phyloP scores from a whole-genome alignment of 1,139 yeast species.

The Blastobotrys malaysiensis region DNA sequence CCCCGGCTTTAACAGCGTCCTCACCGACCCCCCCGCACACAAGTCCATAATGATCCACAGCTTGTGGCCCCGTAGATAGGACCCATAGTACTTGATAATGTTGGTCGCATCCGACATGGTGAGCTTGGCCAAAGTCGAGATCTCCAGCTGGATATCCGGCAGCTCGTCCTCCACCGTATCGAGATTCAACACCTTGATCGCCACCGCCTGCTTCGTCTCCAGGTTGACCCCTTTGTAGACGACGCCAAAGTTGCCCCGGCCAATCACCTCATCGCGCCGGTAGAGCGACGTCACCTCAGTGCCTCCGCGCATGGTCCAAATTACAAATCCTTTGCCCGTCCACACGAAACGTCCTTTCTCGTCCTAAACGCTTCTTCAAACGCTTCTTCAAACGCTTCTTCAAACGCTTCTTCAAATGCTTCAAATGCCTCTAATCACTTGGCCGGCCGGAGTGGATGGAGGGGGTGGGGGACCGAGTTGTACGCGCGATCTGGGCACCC shows the following conservation, averaged over 20 bases:
- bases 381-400: too few species aligned
- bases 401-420: too few species aligned
- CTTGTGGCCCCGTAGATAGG: conserved; percentile 78
- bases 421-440: too few species aligned
- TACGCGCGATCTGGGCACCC: background rate
- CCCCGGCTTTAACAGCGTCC: conserved; percentile 86
- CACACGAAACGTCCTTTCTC: too few species aligned
- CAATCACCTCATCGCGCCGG: conserved; percentile 84
- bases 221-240: conserved; percentile 74
- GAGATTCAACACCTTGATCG: conserved; percentile 85
- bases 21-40: conserved; percentile 93
- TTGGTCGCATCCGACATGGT: conserved; percentile 69
- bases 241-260: conserved; percentile 94
- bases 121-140: conserved; percentile 76
- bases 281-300: conserved; percentile 39
- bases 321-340: too few species aligned
- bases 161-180: conserved; percentile 96
- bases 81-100: conserved; percentile 88
- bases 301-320: too few species aligned
- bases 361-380: too few species aligned
- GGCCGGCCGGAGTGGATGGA: too few species aligned
- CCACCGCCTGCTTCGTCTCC: conserved; percentile 70
- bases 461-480: background rate
- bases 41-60: conserved; percentile 97
- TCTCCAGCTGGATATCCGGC: conserved; percentile 88